A percentile compares a stretch with the other conserved stretches of the same genome.
Evolutionary conservation across 2,329 filamentous ascomycete species (phyloP).

Genomic region (Polychaeton citri): DNA sequence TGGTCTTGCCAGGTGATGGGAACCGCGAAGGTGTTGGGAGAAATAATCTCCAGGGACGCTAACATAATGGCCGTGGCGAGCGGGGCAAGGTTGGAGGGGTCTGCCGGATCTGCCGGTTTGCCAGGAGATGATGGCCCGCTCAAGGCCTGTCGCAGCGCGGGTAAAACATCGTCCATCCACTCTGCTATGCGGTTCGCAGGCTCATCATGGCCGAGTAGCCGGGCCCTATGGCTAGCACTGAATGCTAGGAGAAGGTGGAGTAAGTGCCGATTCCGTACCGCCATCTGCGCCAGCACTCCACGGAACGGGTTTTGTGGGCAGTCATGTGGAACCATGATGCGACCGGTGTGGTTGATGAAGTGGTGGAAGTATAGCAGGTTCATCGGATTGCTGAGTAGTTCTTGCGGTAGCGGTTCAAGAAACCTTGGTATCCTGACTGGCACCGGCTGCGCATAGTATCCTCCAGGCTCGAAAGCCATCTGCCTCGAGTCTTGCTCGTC

Average conservation of each 20-base stretch:
- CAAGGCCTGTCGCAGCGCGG: constrained; percentile 54
- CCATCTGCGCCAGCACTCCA: constrained; percentile 52
- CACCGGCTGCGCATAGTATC: constrained; percentile 59
- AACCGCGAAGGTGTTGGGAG: constrained; percentile 68
- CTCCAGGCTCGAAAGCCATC: constrained; percentile 43
- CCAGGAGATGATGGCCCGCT: constrained; percentile 13
- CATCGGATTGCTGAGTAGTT: constrained; percentile 59
- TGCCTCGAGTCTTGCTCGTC: constrained; percentile 19
- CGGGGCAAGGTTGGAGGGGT: constrained; percentile 57
- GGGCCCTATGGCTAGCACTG: constrained; percentile 70
- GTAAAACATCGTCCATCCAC: constrained; percentile 71
- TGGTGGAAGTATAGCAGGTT: constrained; percentile 64
- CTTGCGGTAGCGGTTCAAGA: constrained; percentile 41
- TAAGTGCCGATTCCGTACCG: constrained; percentile 54
- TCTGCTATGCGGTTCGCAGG: constrained; percentile 64
- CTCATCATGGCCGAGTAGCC: constrained; percentile 59
- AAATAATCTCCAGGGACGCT: constrained; percentile 70
- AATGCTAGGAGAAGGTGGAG: constrained; percentile 68
- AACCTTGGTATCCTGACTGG: constrained; percentile 48
- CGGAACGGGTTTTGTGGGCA: constrained; percentile 49
- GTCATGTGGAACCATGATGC: constrained; percentile 49
- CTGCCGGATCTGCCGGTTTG: constrained; percentile 24
- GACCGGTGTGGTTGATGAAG: constrained; percentile 69
- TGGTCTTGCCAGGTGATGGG: constrained; percentile 70
- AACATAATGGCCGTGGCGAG: constrained; percentile 77